phyloP scores from a whole-genome alignment of 192 early-diverging fungal species.

The Chytriomyces confervae region DNA sequence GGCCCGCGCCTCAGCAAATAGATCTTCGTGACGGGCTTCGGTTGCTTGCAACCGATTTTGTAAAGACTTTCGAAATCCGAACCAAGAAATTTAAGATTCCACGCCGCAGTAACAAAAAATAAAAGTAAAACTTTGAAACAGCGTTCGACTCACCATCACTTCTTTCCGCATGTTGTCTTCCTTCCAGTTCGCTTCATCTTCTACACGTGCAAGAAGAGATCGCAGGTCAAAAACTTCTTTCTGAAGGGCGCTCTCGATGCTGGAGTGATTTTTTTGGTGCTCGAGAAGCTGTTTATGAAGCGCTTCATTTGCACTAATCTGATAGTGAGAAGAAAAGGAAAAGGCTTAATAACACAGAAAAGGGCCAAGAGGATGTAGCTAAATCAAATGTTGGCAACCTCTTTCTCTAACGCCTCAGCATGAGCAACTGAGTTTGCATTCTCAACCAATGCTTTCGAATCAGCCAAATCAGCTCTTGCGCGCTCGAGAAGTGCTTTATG shows the following conservation, averaged over 20 bases:
- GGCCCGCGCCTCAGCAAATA: slow-evolving; percentile 37
- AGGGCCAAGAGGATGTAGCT: background rate
- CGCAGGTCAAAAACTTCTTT: slow-evolving; percentile 49
- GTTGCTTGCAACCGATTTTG: slow-evolving; percentile 46
- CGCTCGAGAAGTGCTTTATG: slow-evolving; percentile 39
- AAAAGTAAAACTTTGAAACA: background rate
- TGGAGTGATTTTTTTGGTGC: slow-evolving; percentile 22
- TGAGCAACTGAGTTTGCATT: slow-evolving; percentile 44
- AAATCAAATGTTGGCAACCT: slow-evolving; percentile 6
- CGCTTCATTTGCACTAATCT: slow-evolving; percentile 40
- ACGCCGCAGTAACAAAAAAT: background rate
- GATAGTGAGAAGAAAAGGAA: background rate
- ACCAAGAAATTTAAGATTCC: background rate
- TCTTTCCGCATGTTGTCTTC: slow-evolving; percentile 53
- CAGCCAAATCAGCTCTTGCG: slow-evolving; percentile 37
- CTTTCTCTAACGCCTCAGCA: slow-evolving; percentile 47
- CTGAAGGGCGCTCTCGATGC: slow-evolving; percentile 32
- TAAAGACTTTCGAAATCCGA: slow-evolving; percentile 6
- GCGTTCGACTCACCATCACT: slow-evolving; percentile 18
- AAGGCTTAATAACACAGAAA: background rate
- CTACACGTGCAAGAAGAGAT: slow-evolving; percentile 31
- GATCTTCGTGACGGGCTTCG: slow-evolving; percentile 49
- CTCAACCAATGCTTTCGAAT: slow-evolving; percentile 25
- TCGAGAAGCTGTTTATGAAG: slow-evolving; percentile 41
- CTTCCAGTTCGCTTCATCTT: slow-evolving; percentile 56